Percentiles rank a stretch among this genome's conserved stretches.
Evolutionary conservation across 257 asterid genomes (phyloP).

Genomic region (Verbascum thapsus): DNA sequence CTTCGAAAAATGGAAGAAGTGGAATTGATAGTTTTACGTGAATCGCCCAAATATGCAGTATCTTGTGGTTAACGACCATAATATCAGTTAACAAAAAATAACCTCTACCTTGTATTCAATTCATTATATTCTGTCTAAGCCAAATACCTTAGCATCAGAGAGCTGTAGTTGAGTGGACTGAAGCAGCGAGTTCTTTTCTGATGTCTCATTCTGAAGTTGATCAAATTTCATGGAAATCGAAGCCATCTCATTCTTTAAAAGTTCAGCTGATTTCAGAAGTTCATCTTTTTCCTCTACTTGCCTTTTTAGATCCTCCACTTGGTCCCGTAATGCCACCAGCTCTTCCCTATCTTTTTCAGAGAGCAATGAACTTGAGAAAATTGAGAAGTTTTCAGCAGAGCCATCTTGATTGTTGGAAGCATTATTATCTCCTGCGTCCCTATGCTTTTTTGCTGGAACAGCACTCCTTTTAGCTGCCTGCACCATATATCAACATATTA

Average conservation of each 20-base stretch:
- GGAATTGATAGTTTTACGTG: not conserved
- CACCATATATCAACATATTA: constrained; percentile 36
- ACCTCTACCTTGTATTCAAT: not conserved
- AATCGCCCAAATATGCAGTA: not conserved
- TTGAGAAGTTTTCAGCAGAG: constrained; percentile 49
- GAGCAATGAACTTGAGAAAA: constrained; percentile 49
- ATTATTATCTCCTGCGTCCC: constrained; percentile 45
- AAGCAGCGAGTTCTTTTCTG: constrained; percentile 67
- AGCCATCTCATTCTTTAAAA: constrained; percentile 60
- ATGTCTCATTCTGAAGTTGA: constrained; percentile 57
- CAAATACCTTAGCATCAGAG: constrained; percentile 73
- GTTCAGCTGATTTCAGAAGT: constrained; percentile 67
- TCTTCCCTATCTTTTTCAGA: constrained; percentile 84
- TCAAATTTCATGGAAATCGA: constrained; percentile 47
- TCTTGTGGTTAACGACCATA: not conserved
- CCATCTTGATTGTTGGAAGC: constrained; percentile 46
- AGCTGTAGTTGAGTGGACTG: constrained; percentile 78
- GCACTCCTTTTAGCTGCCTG: constrained; percentile 69
- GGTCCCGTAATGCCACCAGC: constrained; percentile 60
- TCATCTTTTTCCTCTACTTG: constrained; percentile 81
- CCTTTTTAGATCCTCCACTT: constrained; percentile 70
- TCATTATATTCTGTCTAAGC: constrained; percentile 3
- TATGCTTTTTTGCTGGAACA: constrained; percentile 54
- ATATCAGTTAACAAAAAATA: not conserved
- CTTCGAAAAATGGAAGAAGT: not conserved